Percentiles rank a stretch among this genome's conserved stretches.
Conservation (phyloP, 1,284 basidiomycete species). For the Ustilago tritici region DNA sequence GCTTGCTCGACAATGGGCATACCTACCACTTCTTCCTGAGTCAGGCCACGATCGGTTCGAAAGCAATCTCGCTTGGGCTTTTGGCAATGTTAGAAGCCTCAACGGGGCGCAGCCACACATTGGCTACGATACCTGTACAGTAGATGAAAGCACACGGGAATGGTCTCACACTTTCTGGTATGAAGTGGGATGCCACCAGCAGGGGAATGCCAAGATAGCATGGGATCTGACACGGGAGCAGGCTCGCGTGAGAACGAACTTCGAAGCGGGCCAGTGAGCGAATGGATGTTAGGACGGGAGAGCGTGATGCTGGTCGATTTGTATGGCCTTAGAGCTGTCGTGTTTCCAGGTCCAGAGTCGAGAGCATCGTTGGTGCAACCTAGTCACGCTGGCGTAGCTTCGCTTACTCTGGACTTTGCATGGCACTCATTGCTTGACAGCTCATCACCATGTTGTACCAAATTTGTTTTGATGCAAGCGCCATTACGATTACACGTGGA, state of each 20-base stretch:
- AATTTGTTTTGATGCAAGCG: background rate
- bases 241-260: constrained; percentile 7
- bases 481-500: background rate
- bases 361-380: background rate
- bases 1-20: background rate
- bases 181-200: background rate
- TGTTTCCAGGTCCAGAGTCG: background rate
- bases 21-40: constrained; percentile 10
- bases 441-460: background rate
- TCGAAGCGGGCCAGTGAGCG: background rate
- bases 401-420: background rate
- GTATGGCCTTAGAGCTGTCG: background rate
- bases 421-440: background rate
- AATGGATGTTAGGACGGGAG: background rate
- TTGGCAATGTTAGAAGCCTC: background rate
- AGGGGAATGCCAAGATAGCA: too few relatives aligned
- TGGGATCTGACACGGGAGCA: constrained; percentile 7
- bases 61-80: background rate
- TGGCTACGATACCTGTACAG: background rate
- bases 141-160: constrained; percentile 2
- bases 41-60: constrained; percentile 15
- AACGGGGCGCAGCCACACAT: background rate
- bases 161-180: background rate
- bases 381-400: background rate
- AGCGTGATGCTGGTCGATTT: background rate